Base-by-base conservation (phyloP, 139 green algal species). In the Eudorina sp. region DNA sequence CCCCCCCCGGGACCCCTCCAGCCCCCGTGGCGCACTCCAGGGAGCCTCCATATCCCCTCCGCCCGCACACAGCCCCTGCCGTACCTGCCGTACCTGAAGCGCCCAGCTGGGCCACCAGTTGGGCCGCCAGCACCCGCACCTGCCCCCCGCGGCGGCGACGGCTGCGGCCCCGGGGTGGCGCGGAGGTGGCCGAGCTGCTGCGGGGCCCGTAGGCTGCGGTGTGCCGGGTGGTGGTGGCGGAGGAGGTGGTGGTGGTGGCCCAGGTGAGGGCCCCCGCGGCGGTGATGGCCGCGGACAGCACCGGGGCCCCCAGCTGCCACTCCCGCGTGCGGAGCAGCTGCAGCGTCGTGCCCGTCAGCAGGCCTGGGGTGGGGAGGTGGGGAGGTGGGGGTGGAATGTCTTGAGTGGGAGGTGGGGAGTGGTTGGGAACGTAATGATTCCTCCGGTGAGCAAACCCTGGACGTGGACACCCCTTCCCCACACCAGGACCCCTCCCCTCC, bases 41-140 rank as follows among this genome's bases (percentile, higher is more conserved):
- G n/a, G n/a, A n/a, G n/a, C n/a, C n/a, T n/a, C 16, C 2, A 74
- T 43, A 23, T 38, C 64, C 4, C 34, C 64, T 43, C n/a, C 29
- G 16, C 64, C 64, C 64, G n/a, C n/a, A n/a, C 7, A 27, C 36
- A 48, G 69, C 36, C 3, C 19, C 7, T 48, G 40, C 19, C 34
- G 69, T 23, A 29, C 13, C 34, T 51, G 69, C 69, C 29, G 40
- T 51, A 27, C 27, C 69, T 34, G 21, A 34, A 19, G 23, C 36
- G 53, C 72, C 23, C 53, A 84, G 36, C 77, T 84, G 51, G 27
- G 23, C 36, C 77, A 84, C 23, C 53, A 84, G 36, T 53, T 84
- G 53, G 0, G 77, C 77, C 4, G 77, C 51, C 77, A 72, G 36
- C 36, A 84, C 36, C 21, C 7, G 25, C 6, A 41, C 53, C 25